Evolutionary conservation across 768 basidiomycete genomes (phyloP).

Genomic region (Mycena alexandri): DNA sequence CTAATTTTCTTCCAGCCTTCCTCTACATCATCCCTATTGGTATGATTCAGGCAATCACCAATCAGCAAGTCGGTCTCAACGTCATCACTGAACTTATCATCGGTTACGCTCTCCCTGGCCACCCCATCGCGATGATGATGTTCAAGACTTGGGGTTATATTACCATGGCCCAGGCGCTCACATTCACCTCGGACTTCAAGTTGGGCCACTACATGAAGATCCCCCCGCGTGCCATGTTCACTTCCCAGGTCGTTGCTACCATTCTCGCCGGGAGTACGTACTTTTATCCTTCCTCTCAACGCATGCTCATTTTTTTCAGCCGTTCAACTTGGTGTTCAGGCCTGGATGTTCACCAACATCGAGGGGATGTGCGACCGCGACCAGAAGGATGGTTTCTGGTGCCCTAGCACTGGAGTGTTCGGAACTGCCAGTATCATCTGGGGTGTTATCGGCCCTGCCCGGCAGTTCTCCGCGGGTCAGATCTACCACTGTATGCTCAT

Average conservation of each 20-base stretch:
- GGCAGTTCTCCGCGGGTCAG: conserved; percentile 56
- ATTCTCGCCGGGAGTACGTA: conserved; percentile 67
- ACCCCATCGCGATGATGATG: conserved; percentile 78
- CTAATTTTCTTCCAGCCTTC: conserved; percentile 36
- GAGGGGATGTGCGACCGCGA: conserved; percentile 65
- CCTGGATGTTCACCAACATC: conserved; percentile 83
- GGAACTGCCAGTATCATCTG: conserved; percentile 85
- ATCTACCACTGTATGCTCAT: conserved; percentile 25
- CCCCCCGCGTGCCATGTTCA: conserved; percentile 81
- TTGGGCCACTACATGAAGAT: conserved; percentile 86
- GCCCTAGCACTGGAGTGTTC: conserved; percentile 78
- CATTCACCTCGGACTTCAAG: conserved; percentile 83
- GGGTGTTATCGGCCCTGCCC: conserved; percentile 84
- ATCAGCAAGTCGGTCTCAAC: conserved; percentile 64
- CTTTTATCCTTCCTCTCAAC: not conserved
- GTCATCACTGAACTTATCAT: conserved; percentile 75
- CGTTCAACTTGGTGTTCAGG: conserved; percentile 80
- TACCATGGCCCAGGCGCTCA: conserved; percentile 57
- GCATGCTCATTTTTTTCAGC: conserved; percentile 39
- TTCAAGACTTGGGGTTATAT: conserved; percentile 76
- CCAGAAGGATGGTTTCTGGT: conserved; percentile 76
- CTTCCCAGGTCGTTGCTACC: conserved; percentile 74
- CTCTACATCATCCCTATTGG: conserved; percentile 71
- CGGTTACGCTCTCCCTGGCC: conserved; percentile 57
- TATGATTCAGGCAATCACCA: conserved; percentile 65